Conservation (phyloP, 352 stramenopile species). For the Aphanomyces invadans region DNA sequence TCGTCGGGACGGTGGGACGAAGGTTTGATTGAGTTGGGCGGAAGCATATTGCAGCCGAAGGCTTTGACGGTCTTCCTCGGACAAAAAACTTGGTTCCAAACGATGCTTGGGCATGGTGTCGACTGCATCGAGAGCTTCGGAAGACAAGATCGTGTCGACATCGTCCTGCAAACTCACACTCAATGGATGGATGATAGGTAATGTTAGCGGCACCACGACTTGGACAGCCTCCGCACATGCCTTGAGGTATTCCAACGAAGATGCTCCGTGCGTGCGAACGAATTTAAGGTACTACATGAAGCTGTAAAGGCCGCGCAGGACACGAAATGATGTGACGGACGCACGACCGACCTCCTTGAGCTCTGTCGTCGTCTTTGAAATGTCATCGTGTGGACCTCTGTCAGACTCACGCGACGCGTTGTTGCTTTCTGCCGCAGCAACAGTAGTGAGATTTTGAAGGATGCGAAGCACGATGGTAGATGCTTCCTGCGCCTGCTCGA, state of each 20-base stretch:
- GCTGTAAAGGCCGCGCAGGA: not conserved
- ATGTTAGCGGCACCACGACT: not conserved
- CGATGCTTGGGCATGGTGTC: not conserved
- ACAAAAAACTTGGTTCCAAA: not conserved
- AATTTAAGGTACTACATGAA: slow-evolving; percentile 1
- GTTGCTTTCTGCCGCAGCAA: not conserved
- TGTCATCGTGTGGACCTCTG: not conserved
- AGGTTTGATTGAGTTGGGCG: not conserved
- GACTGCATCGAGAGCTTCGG: not conserved
- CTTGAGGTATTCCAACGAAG: not conserved
- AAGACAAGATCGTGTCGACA: not conserved
- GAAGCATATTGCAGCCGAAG: not conserved
- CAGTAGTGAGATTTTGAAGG: not conserved
- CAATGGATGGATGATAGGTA: not conserved
- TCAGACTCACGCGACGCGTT: too few species aligned
- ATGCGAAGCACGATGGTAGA: slow-evolving; percentile 17
- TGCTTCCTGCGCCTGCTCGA: slow-evolving; percentile 4
- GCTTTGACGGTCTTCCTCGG: not conserved
- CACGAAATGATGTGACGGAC: not conserved
- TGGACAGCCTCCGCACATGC: not conserved
- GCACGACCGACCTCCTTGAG: slow-evolving; percentile 7
- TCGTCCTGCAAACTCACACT: not conserved
- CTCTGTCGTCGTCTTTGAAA: not conserved
- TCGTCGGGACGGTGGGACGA: not conserved
- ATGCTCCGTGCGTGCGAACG: slow-evolving; percentile 1